Percentiles rank a stretch among this genome's conserved stretches.
These are phyloP conservation scores for Alternaria ethzedia DNA, from an alignment of 2,329 filamentous ascomycete genomes.

Conservation along the genomic window DNA sequence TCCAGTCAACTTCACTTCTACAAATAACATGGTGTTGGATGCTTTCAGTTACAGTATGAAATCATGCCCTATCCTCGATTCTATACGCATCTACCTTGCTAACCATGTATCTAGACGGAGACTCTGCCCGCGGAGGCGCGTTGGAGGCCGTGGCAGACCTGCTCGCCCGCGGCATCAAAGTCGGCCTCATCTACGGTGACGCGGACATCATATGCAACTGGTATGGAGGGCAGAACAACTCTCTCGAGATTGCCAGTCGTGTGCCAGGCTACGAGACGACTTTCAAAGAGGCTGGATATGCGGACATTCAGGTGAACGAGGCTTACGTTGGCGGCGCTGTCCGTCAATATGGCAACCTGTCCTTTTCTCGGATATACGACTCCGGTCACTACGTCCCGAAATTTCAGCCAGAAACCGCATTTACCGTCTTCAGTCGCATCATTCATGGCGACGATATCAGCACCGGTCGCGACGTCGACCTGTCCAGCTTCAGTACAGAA, in stretches of 20 bases:
- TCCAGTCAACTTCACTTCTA: slow-evolving; percentile 58
- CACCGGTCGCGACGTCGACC: slow-evolving; percentile 58
- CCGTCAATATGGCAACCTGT: slow-evolving; percentile 73
- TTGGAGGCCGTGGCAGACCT: slow-evolving; percentile 52
- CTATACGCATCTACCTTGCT: neutral
- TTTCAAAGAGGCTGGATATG: slow-evolving; percentile 73
- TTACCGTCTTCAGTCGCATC: slow-evolving; percentile 59
- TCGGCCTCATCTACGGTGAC: slow-evolving; percentile 75
- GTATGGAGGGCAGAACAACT: slow-evolving; percentile 76
- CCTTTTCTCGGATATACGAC: slow-evolving; percentile 59
- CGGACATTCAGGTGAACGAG: slow-evolving; percentile 71
- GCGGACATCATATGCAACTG: slow-evolving; percentile 65
- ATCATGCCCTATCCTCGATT: neutral
- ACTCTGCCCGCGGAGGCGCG: slow-evolving; percentile 51
- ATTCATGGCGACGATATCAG: slow-evolving; percentile 57
- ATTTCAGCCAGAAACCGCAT: slow-evolving; percentile 53
- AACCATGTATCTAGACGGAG: slow-evolving; percentile 47
- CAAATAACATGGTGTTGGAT: slow-evolving; percentile 47
- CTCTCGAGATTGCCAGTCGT: slow-evolving; percentile 59
- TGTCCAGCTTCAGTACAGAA: slow-evolving; percentile 61
- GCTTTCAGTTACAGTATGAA: slow-evolving; percentile 46
- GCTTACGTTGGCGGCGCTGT: slow-evolving; percentile 73
- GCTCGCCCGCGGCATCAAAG: slow-evolving; percentile 52
- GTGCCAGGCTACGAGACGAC: slow-evolving; percentile 53
- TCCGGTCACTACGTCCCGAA: slow-evolving; percentile 59